Evolutionary conservation across 2,329 filamentous ascomycete genomes (phyloP), one percentile per base, ranked within the genome.

Genomic region (Colletotrichum musae): DNA sequence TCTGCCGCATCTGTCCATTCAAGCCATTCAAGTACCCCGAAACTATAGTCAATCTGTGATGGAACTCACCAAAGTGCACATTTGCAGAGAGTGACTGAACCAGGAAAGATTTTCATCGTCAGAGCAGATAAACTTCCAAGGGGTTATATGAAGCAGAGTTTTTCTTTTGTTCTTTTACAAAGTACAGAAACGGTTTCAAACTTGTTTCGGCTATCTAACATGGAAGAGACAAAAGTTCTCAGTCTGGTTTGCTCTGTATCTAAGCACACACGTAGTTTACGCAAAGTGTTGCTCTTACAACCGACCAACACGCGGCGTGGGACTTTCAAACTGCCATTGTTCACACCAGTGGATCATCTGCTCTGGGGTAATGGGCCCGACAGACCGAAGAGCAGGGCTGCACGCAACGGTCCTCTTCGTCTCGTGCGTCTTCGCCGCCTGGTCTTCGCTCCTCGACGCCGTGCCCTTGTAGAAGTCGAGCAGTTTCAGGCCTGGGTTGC

Each of bases 401-500:
- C 76, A 76, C 43, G 73, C 72, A 45, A 75, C 76, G 0, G 85
- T 84, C 26, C 76, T 77, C 45, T 72, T 73, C 73, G 81, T 83
- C 9, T 83, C 82, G 58, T 85, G 80, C 24, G 76, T 71, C 6
- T 80, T 77, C 2, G 79, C 36, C 1, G 68, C 28, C 52, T 68
- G 2, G 26, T 59, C 6, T 24, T 58, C 18, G 53, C 50, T 32
- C 3, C 24, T 5, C 26, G 28, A 13, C 15, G 57, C 45, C 12
- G 81, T 77, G 3, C 74, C 77, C 56, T 76, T 76, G 71, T 86
- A 88, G 24, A 84, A 84, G 59, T 87, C 85, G 0, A 88, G 70
- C 50, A 89, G 77, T 77, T 88, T 89, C 48, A 88, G 71, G 10
- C 81, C 86, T 0, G 85, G 85, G 71, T 87, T 87, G 50, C 75